Percentiles rank a stretch among this genome's conserved stretches.
phyloP scores from a whole-genome alignment of 306 rosid species.

The Prunus fruticosa region DNA sequence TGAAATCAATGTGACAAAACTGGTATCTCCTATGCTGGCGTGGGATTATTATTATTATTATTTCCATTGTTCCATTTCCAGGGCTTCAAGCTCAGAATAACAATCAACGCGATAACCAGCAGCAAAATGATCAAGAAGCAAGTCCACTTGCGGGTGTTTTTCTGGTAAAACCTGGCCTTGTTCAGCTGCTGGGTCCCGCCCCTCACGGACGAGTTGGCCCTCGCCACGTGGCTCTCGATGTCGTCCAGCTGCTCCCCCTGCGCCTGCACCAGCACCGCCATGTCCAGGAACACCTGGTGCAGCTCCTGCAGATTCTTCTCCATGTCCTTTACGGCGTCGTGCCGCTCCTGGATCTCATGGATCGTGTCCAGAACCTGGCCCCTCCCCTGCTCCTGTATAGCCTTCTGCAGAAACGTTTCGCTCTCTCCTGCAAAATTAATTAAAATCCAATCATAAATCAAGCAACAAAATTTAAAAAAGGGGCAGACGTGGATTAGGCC shows the following conservation, averaged over 20 bases:
- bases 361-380: constrained; percentile 72
- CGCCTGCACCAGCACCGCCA: constrained; percentile 76
- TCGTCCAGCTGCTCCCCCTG: constrained; percentile 84
- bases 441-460: background rate
- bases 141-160: constrained; percentile 58
- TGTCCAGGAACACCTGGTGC: constrained; percentile 91
- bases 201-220: constrained; percentile 67
- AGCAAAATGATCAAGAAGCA: constrained; percentile 47
- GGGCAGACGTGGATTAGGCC: too few species aligned
- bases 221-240: constrained; percentile 68
- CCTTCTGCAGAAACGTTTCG: constrained; percentile 79
- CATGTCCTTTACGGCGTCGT: constrained; percentile 71
- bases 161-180: constrained; percentile 54
- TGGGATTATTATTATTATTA: background rate
- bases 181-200: constrained; percentile 54
- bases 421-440: constrained; percentile 59
- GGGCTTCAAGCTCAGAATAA: constrained; percentile 50
- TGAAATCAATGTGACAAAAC: background rate
- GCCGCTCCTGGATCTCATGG: constrained; percentile 84
- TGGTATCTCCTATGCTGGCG: background rate
- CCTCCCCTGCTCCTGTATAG: constrained; percentile 79
- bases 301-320: constrained; percentile 80
- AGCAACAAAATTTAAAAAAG: background rate
- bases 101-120: constrained; percentile 42
- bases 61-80: constrained; percentile 26